Percentiles rank a stretch among this genome's conserved stretches.
Evolutionary conservation across 2,329 filamentous ascomycete genomes (phyloP).

Genomic region (Fusarium haematococcum): DNA sequence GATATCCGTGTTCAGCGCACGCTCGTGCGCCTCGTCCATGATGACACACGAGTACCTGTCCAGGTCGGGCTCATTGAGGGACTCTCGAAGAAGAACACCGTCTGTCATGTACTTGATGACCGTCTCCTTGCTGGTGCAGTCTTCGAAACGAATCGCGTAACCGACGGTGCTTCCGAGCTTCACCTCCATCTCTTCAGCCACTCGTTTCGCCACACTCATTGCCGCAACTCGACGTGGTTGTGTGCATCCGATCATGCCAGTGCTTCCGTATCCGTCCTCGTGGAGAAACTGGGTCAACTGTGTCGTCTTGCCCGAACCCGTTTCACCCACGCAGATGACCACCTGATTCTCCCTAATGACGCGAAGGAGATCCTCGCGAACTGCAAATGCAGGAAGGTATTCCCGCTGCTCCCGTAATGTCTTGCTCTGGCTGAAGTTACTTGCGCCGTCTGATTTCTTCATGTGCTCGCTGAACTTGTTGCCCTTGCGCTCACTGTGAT

Average conservation of each 20-base stretch:
- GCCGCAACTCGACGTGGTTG: conserved; percentile 96
- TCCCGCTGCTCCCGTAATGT: conserved; percentile 91
- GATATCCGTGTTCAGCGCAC: conserved; percentile 96
- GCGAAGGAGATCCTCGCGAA: conserved; percentile 89
- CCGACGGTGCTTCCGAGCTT: conserved; percentile 88
- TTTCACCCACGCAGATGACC: conserved; percentile 95
- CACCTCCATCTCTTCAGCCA: conserved; percentile 98
- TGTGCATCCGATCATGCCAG: conserved; percentile 94
- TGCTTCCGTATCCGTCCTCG: conserved; percentile 91
- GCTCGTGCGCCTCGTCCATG: conserved; percentile 99
- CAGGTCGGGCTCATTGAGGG: conserved; percentile 89
- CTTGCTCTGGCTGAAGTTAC: conserved; percentile 93
- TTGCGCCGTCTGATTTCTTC: conserved; percentile 87
- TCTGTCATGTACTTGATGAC: conserved; percentile 99
- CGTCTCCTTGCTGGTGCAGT: conserved; percentile 96
- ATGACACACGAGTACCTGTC: conserved; percentile 98
- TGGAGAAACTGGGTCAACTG: conserved; percentile 96
- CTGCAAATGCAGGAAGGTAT: conserved; percentile 94
- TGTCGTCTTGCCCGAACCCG: conserved; percentile 96
- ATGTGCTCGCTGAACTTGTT: conserved; percentile 91
- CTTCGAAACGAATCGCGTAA: conserved; percentile 98
- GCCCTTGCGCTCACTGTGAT: conserved; percentile 60
- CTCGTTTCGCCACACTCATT: conserved; percentile 98
- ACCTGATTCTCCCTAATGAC: conserved; percentile 98
- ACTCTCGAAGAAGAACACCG: conserved; percentile 92